A percentile compares a stretch with the other conserved stretches of the same genome.
Evolutionary conservation across 768 basidiomycete genomes (phyloP).

Genomic region (Mycena olivaceomarginata): DNA sequence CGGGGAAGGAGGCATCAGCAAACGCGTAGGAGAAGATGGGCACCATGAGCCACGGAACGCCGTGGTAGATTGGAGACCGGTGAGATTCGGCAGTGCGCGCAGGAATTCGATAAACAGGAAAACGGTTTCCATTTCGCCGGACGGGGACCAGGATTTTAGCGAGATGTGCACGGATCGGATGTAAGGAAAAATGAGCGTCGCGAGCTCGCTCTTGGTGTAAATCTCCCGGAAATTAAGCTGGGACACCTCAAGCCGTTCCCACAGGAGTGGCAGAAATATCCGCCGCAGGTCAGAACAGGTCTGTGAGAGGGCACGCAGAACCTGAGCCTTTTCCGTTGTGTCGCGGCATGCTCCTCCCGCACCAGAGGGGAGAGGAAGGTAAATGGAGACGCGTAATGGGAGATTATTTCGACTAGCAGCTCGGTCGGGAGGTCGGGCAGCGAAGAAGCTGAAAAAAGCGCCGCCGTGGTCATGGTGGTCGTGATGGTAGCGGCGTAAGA

Average conservation of each 20-base stretch:
- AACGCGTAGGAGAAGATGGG: conserved; percentile 7
- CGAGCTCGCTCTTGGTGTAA: not conserved
- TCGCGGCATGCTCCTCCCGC: not conserved
- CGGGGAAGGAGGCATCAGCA: not conserved
- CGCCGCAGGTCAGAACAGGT: not conserved
- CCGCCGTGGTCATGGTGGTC: too few species aligned
- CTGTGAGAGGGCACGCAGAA: conserved; percentile 1
- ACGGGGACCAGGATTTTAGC: not conserved
- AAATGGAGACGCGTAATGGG: not conserved
- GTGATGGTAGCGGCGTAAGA: too few species aligned
- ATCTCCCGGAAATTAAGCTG: not conserved
- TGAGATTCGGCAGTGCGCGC: conserved; percentile 16
- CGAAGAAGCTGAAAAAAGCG: not conserved
- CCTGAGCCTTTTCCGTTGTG: not conserved
- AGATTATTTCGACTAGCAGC: conserved; percentile 8
- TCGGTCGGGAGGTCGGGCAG: conserved; percentile 1
- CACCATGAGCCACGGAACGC: not conserved
- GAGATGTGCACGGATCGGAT: conserved; percentile 33
- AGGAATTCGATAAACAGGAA: conserved; percentile 27
- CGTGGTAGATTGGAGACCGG: conserved; percentile 27
- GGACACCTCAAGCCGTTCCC: conserved; percentile 10
- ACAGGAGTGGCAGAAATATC: not conserved
- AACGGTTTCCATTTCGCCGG: not conserved
- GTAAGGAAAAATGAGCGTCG: conserved; percentile 13
- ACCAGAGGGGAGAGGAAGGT: not conserved